Percentiles rank a stretch among this genome's conserved stretches.
phyloP scores from a whole-genome alignment of 2,329 filamentous ascomycete species.

The Stachybotrys chlorohalonatus region DNA sequence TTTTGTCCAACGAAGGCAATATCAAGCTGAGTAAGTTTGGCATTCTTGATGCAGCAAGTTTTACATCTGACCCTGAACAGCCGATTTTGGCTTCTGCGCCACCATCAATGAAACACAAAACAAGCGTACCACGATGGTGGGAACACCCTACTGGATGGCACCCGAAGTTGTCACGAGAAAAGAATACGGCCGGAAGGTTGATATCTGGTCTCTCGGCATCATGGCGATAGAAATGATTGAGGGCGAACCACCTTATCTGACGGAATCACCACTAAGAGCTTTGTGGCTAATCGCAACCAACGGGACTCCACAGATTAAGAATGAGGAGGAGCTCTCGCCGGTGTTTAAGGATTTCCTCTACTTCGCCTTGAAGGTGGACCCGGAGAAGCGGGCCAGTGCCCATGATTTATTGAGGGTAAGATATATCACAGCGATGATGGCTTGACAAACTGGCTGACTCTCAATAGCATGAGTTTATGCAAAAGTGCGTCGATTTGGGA shows the following conservation, averaged over 20 bases:
- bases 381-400: slow-evolving; percentile 91
- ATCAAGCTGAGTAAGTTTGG: slow-evolving; percentile 83
- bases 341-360: slow-evolving; percentile 88
- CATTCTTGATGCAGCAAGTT: neutral
- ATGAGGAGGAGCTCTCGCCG: slow-evolving; percentile 70
- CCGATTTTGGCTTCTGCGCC: slow-evolving; percentile 97
- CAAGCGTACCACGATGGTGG: slow-evolving; percentile 98
- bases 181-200: slow-evolving; percentile 96
- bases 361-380: slow-evolving; percentile 91
- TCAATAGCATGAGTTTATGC: slow-evolving; percentile 70
- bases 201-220: slow-evolving; percentile 97
- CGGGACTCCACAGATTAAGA: slow-evolving; percentile 90
- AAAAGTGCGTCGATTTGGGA: slow-evolving; percentile 60
- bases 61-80: slow-evolving; percentile 30
- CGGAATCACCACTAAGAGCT: slow-evolving; percentile 85
- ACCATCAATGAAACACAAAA: slow-evolving; percentile 96
- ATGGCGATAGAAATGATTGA: slow-evolving; percentile 99
- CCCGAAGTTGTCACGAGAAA: slow-evolving; percentile 95
- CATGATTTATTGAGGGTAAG: slow-evolving; percentile 87
- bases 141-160: slow-evolving; percentile 99
- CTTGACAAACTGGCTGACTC: slow-evolving; percentile 9
- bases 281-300: slow-evolving; percentile 96
- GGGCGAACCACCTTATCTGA: slow-evolving; percentile 93
- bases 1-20: slow-evolving; percentile 85
- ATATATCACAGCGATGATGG: neutral